These are phyloP conservation scores for Novymonas esmeraldas DNA, from an alignment of 208 protist species.

Conservation along the genomic window DNA sequence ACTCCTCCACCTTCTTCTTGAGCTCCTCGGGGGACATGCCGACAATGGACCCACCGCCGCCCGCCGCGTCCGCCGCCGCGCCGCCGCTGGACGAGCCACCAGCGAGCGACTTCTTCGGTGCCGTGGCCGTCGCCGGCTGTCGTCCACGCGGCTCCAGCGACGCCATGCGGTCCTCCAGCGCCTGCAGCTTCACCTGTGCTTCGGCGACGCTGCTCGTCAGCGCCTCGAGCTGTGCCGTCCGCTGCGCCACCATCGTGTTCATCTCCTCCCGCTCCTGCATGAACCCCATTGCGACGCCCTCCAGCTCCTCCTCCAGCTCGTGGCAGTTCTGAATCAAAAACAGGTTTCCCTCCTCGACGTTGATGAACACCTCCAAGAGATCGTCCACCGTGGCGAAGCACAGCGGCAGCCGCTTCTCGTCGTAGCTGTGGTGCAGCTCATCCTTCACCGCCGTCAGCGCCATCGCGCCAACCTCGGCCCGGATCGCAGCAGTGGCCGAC, in stretches of 20 bases:
- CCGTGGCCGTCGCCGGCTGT: neutral
- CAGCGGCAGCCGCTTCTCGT: conserved; percentile 84
- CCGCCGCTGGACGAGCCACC: neutral
- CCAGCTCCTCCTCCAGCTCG: conserved; percentile 94
- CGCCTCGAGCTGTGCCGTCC: conserved; percentile 86
- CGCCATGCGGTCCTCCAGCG: conserved; percentile 67
- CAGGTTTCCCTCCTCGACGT: conserved; percentile 96
- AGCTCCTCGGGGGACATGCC: conserved; percentile 67
- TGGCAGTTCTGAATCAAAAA: conserved; percentile 97
- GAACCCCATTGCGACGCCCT: conserved; percentile 89
- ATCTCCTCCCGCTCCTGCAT: conserved; percentile 87
- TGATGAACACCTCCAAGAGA: conserved; percentile 95
- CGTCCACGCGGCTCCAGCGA: conserved; percentile 47
- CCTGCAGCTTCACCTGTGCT: conserved; percentile 72
- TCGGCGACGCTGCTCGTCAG: conserved; percentile 76
- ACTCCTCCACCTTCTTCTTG: conserved; percentile 66
- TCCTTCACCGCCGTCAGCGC: conserved; percentile 58
- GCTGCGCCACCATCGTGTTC: conserved; percentile 77
- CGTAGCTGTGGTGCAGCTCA: conserved; percentile 61
- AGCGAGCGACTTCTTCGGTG: neutral
- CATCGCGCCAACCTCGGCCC: conserved; percentile 58
- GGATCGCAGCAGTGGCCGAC: conserved; percentile 38
- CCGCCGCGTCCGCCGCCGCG: neutral
- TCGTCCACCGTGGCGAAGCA: conserved; percentile 93
- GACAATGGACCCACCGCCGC: neutral